phyloP scores from a whole-genome alignment of 768 basidiomycete genomes.

The Rickenella mellea region DNA sequence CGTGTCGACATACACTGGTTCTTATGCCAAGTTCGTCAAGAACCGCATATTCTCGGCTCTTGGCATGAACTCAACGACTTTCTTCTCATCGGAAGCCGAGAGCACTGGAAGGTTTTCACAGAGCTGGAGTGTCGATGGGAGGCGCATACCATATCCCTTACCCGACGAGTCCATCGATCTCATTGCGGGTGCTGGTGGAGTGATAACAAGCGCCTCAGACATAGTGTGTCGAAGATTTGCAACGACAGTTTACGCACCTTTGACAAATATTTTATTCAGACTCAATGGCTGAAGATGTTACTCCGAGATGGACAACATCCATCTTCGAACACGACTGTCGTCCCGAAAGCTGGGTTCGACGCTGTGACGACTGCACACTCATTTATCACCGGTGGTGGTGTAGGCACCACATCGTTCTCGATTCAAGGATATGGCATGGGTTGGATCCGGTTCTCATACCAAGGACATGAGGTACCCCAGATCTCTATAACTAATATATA shows the following conservation, averaged over 20 bases:
- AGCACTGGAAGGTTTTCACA: slow-evolving; percentile 22
- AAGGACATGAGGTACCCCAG: slow-evolving; percentile 28
- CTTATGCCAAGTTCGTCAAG: slow-evolving; percentile 30
- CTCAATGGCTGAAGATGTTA: slow-evolving; percentile 27
- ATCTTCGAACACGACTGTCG: slow-evolving; percentile 19
- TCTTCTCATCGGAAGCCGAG: slow-evolving; percentile 22
- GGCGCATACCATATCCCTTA: slow-evolving; percentile 24
- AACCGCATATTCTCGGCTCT: slow-evolving; percentile 31
- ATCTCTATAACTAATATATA: not conserved
- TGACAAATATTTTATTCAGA: slow-evolving; percentile 15
- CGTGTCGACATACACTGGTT: slow-evolving; percentile 20
- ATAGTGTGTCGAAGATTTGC: slow-evolving; percentile 28
- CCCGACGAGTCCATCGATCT: slow-evolving; percentile 15
- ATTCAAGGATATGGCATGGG: slow-evolving; percentile 32
- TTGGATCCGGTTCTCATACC: slow-evolving; percentile 29
- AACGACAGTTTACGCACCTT: not conserved
- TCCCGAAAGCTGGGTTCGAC: slow-evolving; percentile 21
- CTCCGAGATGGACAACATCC: slow-evolving; percentile 24
- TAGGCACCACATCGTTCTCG: slow-evolving; percentile 12
- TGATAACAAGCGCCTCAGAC: slow-evolving; percentile 33
- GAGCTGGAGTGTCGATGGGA: slow-evolving; percentile 21
- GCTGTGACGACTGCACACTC: slow-evolving; percentile 23
- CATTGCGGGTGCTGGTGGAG: slow-evolving; percentile 29
- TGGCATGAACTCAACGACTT: slow-evolving; percentile 31
- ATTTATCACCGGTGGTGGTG: slow-evolving; percentile 10